Evolutionary conservation across 2,329 filamentous ascomycete species (phyloP).

Genomic region (Diaporthe capsici): DNA sequence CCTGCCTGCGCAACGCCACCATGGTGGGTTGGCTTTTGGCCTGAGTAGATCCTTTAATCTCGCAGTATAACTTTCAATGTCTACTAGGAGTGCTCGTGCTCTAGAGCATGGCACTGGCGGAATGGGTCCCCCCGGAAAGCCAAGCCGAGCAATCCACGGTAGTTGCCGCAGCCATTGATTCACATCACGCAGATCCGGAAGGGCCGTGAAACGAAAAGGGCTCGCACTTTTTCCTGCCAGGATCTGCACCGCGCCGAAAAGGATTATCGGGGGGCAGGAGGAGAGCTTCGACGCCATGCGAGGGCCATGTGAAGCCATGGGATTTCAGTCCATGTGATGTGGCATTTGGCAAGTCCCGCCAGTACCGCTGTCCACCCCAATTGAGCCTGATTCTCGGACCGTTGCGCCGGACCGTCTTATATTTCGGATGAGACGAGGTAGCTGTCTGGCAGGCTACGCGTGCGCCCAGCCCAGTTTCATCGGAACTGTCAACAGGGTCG

Average conservation of each 20-base stretch:
- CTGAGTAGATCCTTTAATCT: background rate
- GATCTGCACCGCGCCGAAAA: background rate
- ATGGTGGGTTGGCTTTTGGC: background rate
- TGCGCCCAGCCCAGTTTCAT: constrained; percentile 20
- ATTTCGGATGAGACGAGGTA: constrained; percentile 10
- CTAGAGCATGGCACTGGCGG: background rate
- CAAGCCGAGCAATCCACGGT: constrained; percentile 29
- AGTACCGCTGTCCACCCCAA: background rate
- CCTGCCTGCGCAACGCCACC: background rate
- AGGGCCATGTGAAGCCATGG: constrained; percentile 9
- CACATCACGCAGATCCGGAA: constrained; percentile 23
- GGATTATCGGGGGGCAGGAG: background rate
- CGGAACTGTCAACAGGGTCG: background rate
- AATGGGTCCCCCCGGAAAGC: background rate
- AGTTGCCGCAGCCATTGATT: constrained; percentile 32
- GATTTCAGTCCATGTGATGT: constrained; percentile 12
- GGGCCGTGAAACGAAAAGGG: constrained; percentile 25
- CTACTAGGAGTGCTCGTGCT: background rate
- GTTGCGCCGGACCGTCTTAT: constrained; percentile 22
- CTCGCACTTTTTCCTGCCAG: constrained; percentile 2
- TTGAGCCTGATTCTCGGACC: constrained; percentile 20
- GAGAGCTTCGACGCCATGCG: background rate
- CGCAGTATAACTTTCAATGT: background rate
- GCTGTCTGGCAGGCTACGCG: constrained; percentile 27
- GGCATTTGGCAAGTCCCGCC: background rate